A percentile compares a stretch with the other conserved stretches of the same genome.
phyloP scores from a whole-genome alignment of 2,329 filamentous ascomycete species.

The Xylaria multiplex region DNA sequence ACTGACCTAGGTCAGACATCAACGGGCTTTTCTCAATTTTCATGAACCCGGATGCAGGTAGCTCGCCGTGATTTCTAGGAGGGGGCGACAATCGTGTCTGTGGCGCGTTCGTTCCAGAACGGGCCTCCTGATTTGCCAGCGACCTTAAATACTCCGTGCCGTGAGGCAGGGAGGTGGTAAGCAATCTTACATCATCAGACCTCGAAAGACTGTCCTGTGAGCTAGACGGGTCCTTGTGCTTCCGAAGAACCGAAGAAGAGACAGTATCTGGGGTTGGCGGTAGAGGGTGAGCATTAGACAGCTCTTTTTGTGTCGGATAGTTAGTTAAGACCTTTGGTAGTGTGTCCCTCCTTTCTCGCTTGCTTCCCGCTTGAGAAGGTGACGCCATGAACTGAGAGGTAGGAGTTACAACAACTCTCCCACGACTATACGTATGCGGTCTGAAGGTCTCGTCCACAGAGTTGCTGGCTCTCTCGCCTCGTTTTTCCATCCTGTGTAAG shows the following conservation, averaged over 20 bases:
- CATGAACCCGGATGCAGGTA: conserved; percentile 32
- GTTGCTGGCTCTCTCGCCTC: conserved; percentile 48
- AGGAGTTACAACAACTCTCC: conserved; percentile 38
- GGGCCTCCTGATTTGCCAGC: conserved; percentile 36
- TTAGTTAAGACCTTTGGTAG: conserved; percentile 62
- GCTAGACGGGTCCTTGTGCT: conserved; percentile 40
- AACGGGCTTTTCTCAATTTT: conserved; percentile 45
- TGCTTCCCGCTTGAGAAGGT: conserved; percentile 45
- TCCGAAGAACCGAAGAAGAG: conserved; percentile 62
- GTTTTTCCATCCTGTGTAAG: conserved; percentile 61
- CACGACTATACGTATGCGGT: conserved; percentile 45
- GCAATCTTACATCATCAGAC: conserved; percentile 38
- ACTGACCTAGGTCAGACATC: conserved; percentile 40
- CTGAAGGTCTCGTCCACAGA: conserved; percentile 47
- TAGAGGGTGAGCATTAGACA: conserved; percentile 55
- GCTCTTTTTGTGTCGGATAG: conserved; percentile 53
- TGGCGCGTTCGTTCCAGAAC: conserved; percentile 35
- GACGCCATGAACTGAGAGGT: conserved; percentile 29
- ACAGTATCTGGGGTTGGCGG: conserved; percentile 70
- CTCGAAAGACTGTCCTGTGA: conserved; percentile 45
- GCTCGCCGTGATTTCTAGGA: conserved; percentile 48
- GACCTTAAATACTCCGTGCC: conserved; percentile 45
- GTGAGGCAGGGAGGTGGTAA: conserved; percentile 36
- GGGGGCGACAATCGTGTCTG: conserved; percentile 49
- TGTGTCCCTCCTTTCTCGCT: conserved; percentile 60